Conservation (phyloP, 371 early-diverging fungal species). For the Mortierella sp. region DNA sequence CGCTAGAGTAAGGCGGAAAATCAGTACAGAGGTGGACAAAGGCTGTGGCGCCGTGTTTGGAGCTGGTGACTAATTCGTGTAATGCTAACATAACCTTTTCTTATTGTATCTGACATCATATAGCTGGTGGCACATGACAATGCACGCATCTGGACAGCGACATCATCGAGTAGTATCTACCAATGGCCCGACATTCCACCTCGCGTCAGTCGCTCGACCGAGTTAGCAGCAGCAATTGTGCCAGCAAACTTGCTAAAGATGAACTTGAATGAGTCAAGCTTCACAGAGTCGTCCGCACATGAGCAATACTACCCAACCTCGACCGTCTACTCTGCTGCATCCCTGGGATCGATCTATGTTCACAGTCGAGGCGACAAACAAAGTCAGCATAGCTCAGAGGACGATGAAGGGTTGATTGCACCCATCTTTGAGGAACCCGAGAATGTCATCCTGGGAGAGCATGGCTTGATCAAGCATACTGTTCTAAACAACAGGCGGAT, state of each 20-base stretch:
- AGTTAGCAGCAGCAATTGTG: constrained; percentile 36
- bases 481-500: constrained; percentile 89
- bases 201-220: constrained; percentile 31
- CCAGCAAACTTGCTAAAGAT: constrained; percentile 55
- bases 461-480: constrained; percentile 76
- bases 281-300: constrained; percentile 33
- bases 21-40: not conserved
- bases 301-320: constrained; percentile 54
- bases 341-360: constrained; percentile 41
- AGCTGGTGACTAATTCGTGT: too few relatives aligned
- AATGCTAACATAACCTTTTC: not conserved
- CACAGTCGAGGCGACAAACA: constrained; percentile 36
- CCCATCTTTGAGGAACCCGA: constrained; percentile 55
- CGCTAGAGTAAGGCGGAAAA: constrained; percentile 69
- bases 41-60: too few relatives aligned
- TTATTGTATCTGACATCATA: not conserved
- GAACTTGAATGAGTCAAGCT: constrained; percentile 44
- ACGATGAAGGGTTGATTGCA: constrained; percentile 48
- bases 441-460: constrained; percentile 65
- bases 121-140: constrained; percentile 85
- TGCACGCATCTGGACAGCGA: constrained; percentile 94
- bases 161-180: constrained; percentile 77
- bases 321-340: constrained; percentile 57
- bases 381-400: constrained; percentile 58
- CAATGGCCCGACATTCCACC: constrained; percentile 77